Conservation (phyloP, 306 rosid genomes). For the Crataegus laevigata region DNA sequence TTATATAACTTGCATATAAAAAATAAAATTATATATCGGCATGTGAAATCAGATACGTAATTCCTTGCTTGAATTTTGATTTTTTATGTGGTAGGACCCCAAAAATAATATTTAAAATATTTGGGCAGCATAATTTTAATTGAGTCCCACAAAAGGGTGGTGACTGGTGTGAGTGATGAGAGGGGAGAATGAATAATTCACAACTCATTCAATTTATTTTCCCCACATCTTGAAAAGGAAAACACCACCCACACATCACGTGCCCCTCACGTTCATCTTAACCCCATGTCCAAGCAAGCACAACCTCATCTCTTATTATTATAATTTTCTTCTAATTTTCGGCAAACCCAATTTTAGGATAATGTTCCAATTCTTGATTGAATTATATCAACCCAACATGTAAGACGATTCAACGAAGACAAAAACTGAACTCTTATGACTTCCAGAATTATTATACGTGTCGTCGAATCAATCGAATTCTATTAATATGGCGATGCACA, state of each 20-base stretch:
- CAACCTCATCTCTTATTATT: background rate
- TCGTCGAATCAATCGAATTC: rapidly evolving
- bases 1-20: background rate
- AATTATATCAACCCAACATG: background rate
- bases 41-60: background rate
- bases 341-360: background rate
- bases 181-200: background rate
- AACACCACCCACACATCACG: slow-evolving; percentile 22
- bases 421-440: no score
- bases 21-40: background rate
- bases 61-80: background rate
- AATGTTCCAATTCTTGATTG: background rate
- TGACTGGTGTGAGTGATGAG: background rate
- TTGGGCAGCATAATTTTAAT: background rate
- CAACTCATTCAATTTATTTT: slow-evolving; percentile 3
- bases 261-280: slow-evolving; percentile 21
- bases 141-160: background rate
- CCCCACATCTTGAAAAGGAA: background rate
- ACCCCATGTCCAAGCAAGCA: background rate
- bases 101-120: background rate
- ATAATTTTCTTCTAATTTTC: no score
- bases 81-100: background rate
- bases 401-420: no score
- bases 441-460: rapidly evolving
- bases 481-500: no score